These are phyloP conservation scores for Physcia stellaris DNA, from an alignment of 495 filamentous ascomycete genomes.

Conservation along the genomic window DNA sequence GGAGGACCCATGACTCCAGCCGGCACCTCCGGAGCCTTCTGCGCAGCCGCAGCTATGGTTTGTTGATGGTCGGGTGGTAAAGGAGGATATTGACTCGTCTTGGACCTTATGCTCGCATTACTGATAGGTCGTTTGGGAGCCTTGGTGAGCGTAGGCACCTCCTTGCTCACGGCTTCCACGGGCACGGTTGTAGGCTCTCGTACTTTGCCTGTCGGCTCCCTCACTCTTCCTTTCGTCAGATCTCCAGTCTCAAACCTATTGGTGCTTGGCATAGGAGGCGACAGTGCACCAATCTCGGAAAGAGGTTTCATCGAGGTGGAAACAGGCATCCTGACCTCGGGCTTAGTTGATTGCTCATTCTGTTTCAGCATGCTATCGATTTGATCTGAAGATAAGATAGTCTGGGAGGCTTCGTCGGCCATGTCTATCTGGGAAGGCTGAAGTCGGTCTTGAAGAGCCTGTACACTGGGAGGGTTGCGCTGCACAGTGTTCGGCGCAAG, in stretches of 20 bases:
- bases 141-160: constrained; percentile 12
- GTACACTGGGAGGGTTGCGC: constrained; percentile 1
- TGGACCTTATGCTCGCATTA: constrained; percentile 45
- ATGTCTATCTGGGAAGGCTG: constrained; percentile 23
- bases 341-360: too few species aligned
- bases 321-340: too few species aligned
- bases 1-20: constrained; percentile 72
- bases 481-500: constrained; percentile 29
- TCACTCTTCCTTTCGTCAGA: constrained; percentile 6
- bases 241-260: constrained; percentile 4
- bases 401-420: constrained; percentile 59
- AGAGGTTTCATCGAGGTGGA: constrained; percentile 17
- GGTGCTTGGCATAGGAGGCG: constrained; percentile 2
- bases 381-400: constrained; percentile 54
- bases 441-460: constrained; percentile 11
- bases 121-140: constrained; percentile 50
- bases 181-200: constrained; percentile 10
- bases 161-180: constrained; percentile 18
- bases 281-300: constrained; percentile 14
- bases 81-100: constrained; percentile 45
- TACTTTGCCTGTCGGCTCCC: constrained; percentile 3
- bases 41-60: constrained; percentile 60
- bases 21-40: constrained; percentile 22
- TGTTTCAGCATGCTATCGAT: constrained; percentile 53
- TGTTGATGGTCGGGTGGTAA: constrained; percentile 72